These are phyloP conservation scores for Rehmannia glutinosa DNA, from an alignment of 257 asterid species.

Conservation along the genomic window DNA sequence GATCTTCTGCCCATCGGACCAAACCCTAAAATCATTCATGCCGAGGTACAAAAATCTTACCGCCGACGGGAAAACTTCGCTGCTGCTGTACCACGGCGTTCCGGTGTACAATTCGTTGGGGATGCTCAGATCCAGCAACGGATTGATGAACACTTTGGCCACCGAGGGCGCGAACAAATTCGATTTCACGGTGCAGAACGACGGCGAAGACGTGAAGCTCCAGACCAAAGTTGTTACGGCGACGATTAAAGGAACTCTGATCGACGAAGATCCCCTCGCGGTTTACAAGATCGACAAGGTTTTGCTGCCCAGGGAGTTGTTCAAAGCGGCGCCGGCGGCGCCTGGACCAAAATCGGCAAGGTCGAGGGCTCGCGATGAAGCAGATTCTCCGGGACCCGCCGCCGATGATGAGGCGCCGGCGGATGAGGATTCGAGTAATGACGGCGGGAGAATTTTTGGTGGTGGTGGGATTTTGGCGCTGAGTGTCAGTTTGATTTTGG, in stretches of 20 bases:
- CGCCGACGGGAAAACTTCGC: constrained; percentile 31
- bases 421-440: constrained; percentile 32
- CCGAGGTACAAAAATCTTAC: no score
- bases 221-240: no score
- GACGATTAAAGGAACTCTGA: no score
- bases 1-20: constrained; percentile 74
- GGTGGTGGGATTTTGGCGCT: constrained; percentile 22
- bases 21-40: constrained; percentile 37
- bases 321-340: constrained; percentile 48
- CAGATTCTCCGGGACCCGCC: constrained; percentile 40
- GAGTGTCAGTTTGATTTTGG: constrained; percentile 20
- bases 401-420: constrained; percentile 35
- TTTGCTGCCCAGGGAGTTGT: constrained; percentile 60
- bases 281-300: constrained; percentile 62
- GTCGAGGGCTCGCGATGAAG: constrained; percentile 13
- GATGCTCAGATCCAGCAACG: constrained; percentile 62
- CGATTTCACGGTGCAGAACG: no score
- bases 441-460: no score
- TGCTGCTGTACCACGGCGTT: constrained; percentile 59
- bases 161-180: constrained; percentile 63
- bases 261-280: constrained; percentile 67
- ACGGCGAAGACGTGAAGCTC: no score
- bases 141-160: constrained; percentile 58
- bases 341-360: no score
- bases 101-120: constrained; percentile 60